Evolutionary conservation across 2,329 filamentous ascomycete genomes (phyloP).

Genomic region (Aspergillus sp.): DNA sequence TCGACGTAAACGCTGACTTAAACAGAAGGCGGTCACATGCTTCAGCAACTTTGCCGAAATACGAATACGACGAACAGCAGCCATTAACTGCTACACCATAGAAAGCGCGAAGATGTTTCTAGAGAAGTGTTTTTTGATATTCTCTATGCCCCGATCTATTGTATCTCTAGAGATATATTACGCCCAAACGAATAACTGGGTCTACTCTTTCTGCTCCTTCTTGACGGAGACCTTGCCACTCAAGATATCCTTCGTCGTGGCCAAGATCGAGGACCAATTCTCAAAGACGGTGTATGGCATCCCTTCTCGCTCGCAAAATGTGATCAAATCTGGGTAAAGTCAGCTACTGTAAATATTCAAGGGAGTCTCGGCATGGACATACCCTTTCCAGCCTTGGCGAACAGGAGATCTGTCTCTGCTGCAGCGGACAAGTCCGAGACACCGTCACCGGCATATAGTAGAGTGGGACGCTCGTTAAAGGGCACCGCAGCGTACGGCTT

Average conservation of each 20-base stretch:
- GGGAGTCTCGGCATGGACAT: slow-evolving; percentile 30
- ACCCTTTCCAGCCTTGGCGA: slow-evolving; percentile 89
- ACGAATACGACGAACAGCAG: neutral
- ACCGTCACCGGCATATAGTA: slow-evolving; percentile 95
- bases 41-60: slow-evolving; percentile 7
- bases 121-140: neutral
- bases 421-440: slow-evolving; percentile 91
- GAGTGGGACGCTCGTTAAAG: slow-evolving; percentile 66
- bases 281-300: slow-evolving; percentile 87
- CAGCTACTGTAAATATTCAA: slow-evolving; percentile 1
- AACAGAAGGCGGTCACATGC: slow-evolving; percentile 30
- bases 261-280: slow-evolving; percentile 77
- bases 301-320: slow-evolving; percentile 78
- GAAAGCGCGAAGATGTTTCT: neutral
- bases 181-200: neutral
- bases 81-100: neutral
- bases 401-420: slow-evolving; percentile 86
- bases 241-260: slow-evolving; percentile 74
- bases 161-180: neutral
- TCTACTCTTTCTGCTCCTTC: slow-evolving; percentile 57
- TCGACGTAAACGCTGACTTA: neutral
- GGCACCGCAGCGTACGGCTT: slow-evolving; percentile 74
- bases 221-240: slow-evolving; percentile 69
- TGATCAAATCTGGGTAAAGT: slow-evolving; percentile 69
- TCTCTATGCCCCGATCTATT: neutral